Percentiles rank a stretch among this genome's conserved stretches.
phyloP scores from a whole-genome alignment of 2,329 filamentous ascomycete species.

The Chaetomium globosum region DNA sequence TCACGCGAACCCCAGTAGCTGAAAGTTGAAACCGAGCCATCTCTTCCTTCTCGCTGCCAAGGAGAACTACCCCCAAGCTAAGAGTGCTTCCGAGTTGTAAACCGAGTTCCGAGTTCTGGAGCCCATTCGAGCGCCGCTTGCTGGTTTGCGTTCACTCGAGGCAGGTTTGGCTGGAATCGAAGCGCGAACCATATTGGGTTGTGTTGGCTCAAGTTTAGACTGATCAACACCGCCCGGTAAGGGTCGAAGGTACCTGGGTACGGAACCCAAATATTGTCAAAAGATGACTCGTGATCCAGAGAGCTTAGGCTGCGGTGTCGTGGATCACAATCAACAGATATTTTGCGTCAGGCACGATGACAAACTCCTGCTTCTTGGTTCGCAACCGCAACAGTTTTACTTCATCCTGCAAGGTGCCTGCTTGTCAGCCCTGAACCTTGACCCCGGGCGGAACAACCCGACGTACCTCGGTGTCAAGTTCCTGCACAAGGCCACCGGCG shows the following conservation, averaged over 20 bases:
- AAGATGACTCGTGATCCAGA: background rate
- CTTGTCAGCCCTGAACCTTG: constrained; percentile 24
- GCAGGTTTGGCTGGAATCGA: background rate
- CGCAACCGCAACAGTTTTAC: constrained; percentile 73
- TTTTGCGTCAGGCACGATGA: constrained; percentile 78
- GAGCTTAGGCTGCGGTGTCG: constrained; percentile 69
- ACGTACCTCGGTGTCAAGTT: constrained; percentile 69
- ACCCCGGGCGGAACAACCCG: background rate
- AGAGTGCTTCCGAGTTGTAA: background rate
- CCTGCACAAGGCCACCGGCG: constrained; percentile 69
- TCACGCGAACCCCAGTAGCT: background rate
- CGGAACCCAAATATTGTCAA: background rate
- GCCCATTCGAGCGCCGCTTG: too few relatives aligned
- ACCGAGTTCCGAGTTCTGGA: background rate
- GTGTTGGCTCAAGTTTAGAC: background rate
- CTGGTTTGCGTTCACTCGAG: too few relatives aligned
- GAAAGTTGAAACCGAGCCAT: background rate
- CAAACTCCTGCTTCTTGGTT: constrained; percentile 82
- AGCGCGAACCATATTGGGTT: background rate
- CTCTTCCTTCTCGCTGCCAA: background rate
- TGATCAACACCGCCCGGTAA: background rate
- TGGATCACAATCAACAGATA: constrained; percentile 80
- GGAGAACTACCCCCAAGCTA: background rate
- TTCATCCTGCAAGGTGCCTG: constrained; percentile 61
- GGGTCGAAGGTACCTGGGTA: background rate